Base-by-base conservation (phyloP, 2,329 filamentous ascomycete genomes). In the Fusarium penzigii region DNA sequence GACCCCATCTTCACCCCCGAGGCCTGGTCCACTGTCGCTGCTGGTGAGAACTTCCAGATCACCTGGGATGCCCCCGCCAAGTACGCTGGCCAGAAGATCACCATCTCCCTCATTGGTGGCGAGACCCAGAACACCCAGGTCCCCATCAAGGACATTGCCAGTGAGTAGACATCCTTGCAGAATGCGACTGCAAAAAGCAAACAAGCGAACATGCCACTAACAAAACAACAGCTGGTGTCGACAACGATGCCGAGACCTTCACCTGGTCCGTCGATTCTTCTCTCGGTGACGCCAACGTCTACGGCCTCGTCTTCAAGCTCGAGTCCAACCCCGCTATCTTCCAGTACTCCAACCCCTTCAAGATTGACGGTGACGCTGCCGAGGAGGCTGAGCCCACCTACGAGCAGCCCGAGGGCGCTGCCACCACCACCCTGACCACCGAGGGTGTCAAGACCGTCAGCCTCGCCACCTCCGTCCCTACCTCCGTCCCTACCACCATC, bases 261-360 rank as follows among this genome's bases (percentile, higher is more conserved):
- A 59, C 54, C 53, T 87, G 84, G 84, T 56, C 64, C 20, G 75
- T 86, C 46, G 73, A 72, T 65, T 63, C 72, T 53, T 56, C 65
- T 29, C 74, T 81, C 29, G 79, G 77, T 56, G 63, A 63, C 51
- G 65, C 73, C 39, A 72, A 71, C 47, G 75, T 77, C 64, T 87
- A 86, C 70, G 84, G 84, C 59, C 73, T 87, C 67, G 73, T 76
- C 71, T 73, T 87, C 70, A 68, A 68, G 56, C 74, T 78, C 36
- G 76, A 80, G 60, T 70, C 68, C 57, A 66, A 83, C 71, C 48
- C 72, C 17, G 57, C 45, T 11, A 70, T 77, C 65, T 83, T 82
- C 78, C 83, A 87, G 77, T 86, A 80, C 78, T 84, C 81, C 51
- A 79, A 78, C 74, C 82, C 82, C 62, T 87, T 87, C 76, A 62